Evolutionary conservation across 1,139 yeast species (phyloP), one percentile per base, ranked within the genome.

Genomic region (Candida sojae): DNA sequence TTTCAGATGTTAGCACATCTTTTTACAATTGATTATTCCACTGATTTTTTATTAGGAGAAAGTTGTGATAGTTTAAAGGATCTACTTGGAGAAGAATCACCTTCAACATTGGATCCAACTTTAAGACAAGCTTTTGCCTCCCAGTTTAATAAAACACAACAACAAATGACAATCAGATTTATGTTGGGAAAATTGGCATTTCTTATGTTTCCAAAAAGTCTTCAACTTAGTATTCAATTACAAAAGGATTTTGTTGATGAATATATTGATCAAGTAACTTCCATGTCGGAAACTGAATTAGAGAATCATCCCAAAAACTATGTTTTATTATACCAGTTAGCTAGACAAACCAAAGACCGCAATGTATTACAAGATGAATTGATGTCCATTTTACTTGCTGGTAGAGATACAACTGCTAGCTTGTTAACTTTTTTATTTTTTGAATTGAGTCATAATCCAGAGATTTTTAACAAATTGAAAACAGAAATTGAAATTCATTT

Each of bases 11-110:
- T 64, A 31, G 64, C 70, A 51, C 68, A 61, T 54, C 57, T 63
- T 42, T 66, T 68, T 50, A 69, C 76, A 4, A 64, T 71, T 32
- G 77, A 72, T 50, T 67, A 71, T 25, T 64, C 75, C 6, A 70
- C 76, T 9, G 75, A 71, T 49, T 71, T 71, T 47, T 63, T 71
- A 48, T 69, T 72, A 53, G 76, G 75, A 9, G 66, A 67, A 44
- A 64, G 73, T 4, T 62, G 67, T 12, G 61, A 54, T 49, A 59
- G 67, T 5, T 62, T 70, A 45, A 56, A 57, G 48, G 74, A 69
- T 51, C 63, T 54, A 2, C 33, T 48, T 9, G 53, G 47, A 1
- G 48, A 49, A 39, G 37, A 43, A 11, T 28, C 44, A 2, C 10
- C 9, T 11, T 42, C 44, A 5, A 42, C 48, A 2, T 43, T 49